phyloP scores from a whole-genome alignment of 352 stramenopile species.

The Pythium coloratum region DNA sequence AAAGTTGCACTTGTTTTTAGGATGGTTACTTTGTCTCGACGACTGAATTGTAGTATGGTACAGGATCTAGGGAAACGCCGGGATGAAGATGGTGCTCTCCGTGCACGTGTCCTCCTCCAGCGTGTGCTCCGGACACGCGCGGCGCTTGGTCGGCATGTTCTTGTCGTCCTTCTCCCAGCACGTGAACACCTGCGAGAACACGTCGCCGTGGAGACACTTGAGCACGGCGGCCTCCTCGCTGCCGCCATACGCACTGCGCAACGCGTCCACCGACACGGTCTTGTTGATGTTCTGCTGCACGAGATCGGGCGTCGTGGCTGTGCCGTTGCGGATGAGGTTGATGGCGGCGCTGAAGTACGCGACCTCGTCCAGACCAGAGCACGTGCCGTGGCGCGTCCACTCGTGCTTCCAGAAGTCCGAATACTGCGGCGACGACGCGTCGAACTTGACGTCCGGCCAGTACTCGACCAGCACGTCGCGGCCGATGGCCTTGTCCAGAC shows the following conservation, averaged over 20 bases:
- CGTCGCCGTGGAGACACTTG: conserved; percentile 37
- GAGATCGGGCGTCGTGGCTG: conserved; percentile 56
- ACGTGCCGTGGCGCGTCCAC: conserved; percentile 93
- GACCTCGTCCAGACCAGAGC: conserved; percentile 81
- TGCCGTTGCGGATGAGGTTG: conserved; percentile 75
- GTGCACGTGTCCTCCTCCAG: conserved; percentile 75
- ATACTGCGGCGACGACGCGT: conserved; percentile 49
- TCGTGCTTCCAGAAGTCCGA: conserved; percentile 93
- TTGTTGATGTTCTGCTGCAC: conserved; percentile 63
- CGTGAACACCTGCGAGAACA: conserved; percentile 79
- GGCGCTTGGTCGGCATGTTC: conserved; percentile 49
- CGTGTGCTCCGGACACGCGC: conserved; percentile 59
- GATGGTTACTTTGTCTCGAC: no score
- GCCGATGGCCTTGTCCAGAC: conserved; percentile 65
- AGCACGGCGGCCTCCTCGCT: conserved; percentile 34
- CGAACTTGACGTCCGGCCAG: conserved; percentile 89
- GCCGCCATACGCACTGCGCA: conserved; percentile 41
- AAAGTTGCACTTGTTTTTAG: no score
- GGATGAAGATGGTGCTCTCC: conserved; percentile 48
- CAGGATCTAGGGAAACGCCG: conserved; percentile 38
- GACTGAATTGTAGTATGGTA: neutral
- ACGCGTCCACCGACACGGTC: conserved; percentile 39
- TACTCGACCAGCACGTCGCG: conserved; percentile 70
- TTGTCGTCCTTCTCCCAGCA: conserved; percentile 73
- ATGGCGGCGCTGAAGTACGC: conserved; percentile 86